Evolutionary conservation across 805 yeast species (phyloP), one percentile per base, ranked within the genome.

Genomic region (Metschnikowia dekortorum): DNA sequence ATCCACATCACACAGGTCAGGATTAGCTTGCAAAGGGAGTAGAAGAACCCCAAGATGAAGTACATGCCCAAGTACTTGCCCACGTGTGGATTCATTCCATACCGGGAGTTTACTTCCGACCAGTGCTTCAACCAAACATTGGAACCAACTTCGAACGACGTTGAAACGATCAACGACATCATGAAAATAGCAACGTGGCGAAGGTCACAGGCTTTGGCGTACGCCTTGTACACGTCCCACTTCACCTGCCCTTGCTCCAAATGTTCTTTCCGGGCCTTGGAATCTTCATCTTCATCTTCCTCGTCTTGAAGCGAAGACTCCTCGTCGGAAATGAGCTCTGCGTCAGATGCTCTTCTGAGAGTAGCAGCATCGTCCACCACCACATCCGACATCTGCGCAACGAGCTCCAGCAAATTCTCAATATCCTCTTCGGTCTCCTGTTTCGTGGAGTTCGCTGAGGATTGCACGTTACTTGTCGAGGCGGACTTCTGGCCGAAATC

Each of bases 81-180:
- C n/a, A 87, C 81, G 52, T 82, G 65, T 2, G 96, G 96, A 64
- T 92, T 92, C 49, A 69, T 70, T 28, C 90, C 92, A 36, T 69
- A 64, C 40, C 66, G 70, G 3, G 91, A 78, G 63, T 92, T 94
- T 22, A 86, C 81, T 65, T 94, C 99, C 10, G 98, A 88, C 99
- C 99, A 94, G 67, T 89, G 89, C 67, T 94, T 94, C 61, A 94
- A 80, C 99, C 99, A 94, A 48, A 92, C 80, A 64, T 85, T 90
- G 35, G 90, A 83, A 40, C 71, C 70, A 46, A 89, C 92, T 50
- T 83, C 78, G 45, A 83, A 61, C 10, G 76, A 63, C 78, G 81
- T 85, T 0, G 88, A 76, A 4, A 78, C 42, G 14, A 85, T 61
- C 53, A 87, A 75, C 55, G 82, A 75, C 0, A 63, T 47, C 46